These are phyloP conservation scores for Verbascum thapsus DNA, from an alignment of 257 asterid species.

Conservation along the genomic window DNA sequence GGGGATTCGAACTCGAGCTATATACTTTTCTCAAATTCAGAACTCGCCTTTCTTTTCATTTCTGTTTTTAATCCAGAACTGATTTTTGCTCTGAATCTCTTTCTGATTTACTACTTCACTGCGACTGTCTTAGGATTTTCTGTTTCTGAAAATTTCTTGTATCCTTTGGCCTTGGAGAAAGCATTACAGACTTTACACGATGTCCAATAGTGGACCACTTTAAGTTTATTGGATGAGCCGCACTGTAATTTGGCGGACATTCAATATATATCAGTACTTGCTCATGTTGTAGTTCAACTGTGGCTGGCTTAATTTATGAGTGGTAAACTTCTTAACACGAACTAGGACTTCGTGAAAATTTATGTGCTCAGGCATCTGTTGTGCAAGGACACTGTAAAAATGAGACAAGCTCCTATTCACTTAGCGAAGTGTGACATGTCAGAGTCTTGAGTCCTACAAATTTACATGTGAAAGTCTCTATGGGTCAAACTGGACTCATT, in stretches of 20 bases:
- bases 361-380: slow-evolving; percentile 6
- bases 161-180: background rate
- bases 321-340: background rate
- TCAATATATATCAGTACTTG: background rate
- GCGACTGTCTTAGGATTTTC: background rate
- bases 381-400: slow-evolving; percentile 8
- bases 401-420: slow-evolving; percentile 8
- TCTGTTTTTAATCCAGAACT: slow-evolving; percentile 4
- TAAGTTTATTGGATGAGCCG: background rate
- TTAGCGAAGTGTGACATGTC: slow-evolving; percentile 1
- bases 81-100: background rate
- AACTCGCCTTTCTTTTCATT: background rate
- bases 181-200: too few species aligned
- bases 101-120: slow-evolving; percentile 1
- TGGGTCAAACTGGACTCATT: slow-evolving; percentile 3
- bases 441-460: slow-evolving; percentile 9
- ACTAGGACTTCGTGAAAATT: slow-evolving; percentile 6
- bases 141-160: background rate
- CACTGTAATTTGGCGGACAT: slow-evolving; percentile 8
- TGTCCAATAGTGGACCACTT: background rate
- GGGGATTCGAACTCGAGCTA: slow-evolving; percentile 9
- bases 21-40: background rate
- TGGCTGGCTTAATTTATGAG: background rate
- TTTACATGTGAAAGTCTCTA: slow-evolving; percentile 1
- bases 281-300: slow-evolving; percentile 1